Base-by-base conservation (phyloP, 257 asterid genomes). In the Solanum peruvianum region DNA sequence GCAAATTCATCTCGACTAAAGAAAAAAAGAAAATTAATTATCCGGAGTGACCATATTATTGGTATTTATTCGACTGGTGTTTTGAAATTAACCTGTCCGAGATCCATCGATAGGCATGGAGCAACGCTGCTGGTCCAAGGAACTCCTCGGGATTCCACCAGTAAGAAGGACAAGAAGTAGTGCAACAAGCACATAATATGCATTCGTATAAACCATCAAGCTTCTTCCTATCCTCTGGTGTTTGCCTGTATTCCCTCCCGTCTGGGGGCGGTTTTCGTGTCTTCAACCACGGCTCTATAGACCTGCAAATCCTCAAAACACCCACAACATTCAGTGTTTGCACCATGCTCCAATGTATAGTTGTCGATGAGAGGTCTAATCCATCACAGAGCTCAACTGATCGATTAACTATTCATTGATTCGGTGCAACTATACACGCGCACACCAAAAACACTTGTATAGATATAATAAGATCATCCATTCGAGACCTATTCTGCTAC, bases 111-210 rank as follows among this genome's bases (percentile, higher is more conserved):
- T 69, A 69, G 11, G 98, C 94, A 39, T 94, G 97, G 84, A 95
- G 94, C 16, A 95, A 77, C 0, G 97, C 90, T 0, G 98, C 97
- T 0, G 98, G 96, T 16, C 98, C 97, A 10, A 58, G 90, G 86
- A 91, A 94, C 92, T 93, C 89, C 86, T 95, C 98, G 0, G 97
- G 97, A 86, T 93, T 93, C 98, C 98, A 95, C 98, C 98, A 95
- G 84, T 95, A 95, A 15, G 97, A 93, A 11, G 98, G 98, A 91
- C 98, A 93, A 0, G 96, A 93, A 25, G 98, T 87, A 41, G 88
- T 91, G 84, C 98, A 93, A 27, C 95, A 95, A 87, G 98, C 96
- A 86, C 98, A 93, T 7, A 95, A 89, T 88, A 94, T 95, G 91
- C 98, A 95, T 90, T 94, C 98, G 18, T 94, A 93, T 1, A 93